Evolutionary conservation across 345 rosid genomes (phyloP), one percentile per base, ranked within the genome.

Genomic region (Eucalyptus pumila): DNA sequence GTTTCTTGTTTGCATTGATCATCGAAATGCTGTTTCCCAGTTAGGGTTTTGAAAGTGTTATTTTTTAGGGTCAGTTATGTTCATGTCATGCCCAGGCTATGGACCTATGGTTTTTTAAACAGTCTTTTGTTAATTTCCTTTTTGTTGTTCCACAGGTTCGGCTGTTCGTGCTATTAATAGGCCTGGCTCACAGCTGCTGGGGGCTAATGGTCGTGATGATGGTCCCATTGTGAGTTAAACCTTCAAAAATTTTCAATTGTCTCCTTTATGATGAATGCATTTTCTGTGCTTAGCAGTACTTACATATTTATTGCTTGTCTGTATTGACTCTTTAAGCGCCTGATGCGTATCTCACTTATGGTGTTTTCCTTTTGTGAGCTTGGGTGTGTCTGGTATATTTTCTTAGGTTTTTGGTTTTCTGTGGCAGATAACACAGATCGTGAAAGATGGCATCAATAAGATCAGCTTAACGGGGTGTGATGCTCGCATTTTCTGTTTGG

Each of bases 191-290:
- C 99, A 98, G 87, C 93, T 95, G 86, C 92, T 98, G 15, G 99
- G 99, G 86, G 95, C 95, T 49, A 97, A 94, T 94, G 99, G 99
- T 87, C 99, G 99, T 87, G 99, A 98, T 91, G 99, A 98, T 94
- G 99, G 98, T 90, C 96, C 98, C 88, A 94, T 97, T 89, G 99
- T 97, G 92, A 93, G 99, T 88, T 86, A 56, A 30, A 69, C 9
- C 17, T 8, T 17, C 27, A 40, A 76, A 76, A 19, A 40, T 21
- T 86, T 60, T 67, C 11, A 26, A 30, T 60, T 17, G 62, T 89
- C 58, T 89, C 26, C 60, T 34, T 62, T 58, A 49, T 44, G 72
- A 86, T 47, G 45, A 86, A 86, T 45, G 54, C 80, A 11, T 80
- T 87, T 58, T 88, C 24, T 87, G 67, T 88, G 86, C 80, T 86